These are phyloP conservation scores for Zygosaccharomyces bailii DNA, from an alignment of 805 yeast genomes.

Conservation along the genomic window DNA sequence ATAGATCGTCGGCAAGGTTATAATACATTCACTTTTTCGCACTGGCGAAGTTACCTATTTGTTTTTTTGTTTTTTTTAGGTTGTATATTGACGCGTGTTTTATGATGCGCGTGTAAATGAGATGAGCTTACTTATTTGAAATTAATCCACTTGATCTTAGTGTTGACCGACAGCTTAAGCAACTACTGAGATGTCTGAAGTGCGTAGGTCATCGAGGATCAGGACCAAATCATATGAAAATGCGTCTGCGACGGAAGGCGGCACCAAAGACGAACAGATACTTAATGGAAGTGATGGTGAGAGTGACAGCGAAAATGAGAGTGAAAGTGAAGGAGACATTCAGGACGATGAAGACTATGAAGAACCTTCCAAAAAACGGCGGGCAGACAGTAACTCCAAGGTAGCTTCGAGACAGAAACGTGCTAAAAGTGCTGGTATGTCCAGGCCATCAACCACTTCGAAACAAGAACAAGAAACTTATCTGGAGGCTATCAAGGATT, in stretches of 20 bases:
- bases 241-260: constrained; percentile 13
- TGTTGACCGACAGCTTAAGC: too few relatives aligned
- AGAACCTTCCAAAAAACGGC: constrained; percentile 22
- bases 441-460: constrained; percentile 13
- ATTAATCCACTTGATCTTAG: constrained; percentile 3
- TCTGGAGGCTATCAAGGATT: constrained; percentile 41
- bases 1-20: not conserved
- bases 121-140: constrained; percentile 1
- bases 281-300: constrained; percentile 13
- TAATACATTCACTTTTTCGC: not conserved
- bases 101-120: constrained; percentile 2
- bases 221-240: constrained; percentile 19
- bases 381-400: constrained; percentile 8
- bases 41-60: too few relatives aligned
- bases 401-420: constrained; percentile 11
- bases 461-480: constrained; percentile 31
- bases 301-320: constrained; percentile 10
- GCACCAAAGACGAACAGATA: constrained; percentile 16
- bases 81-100: constrained; percentile 2
- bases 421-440: not conserved
- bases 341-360: constrained; percentile 34
- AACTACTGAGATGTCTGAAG: constrained; percentile 20
- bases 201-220: constrained; percentile 39
- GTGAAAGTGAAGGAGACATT: constrained; percentile 23
- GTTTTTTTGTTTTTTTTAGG: not conserved